Base-by-base conservation (phyloP, 768 basidiomycete genomes). In the Suillus hirtellus region DNA sequence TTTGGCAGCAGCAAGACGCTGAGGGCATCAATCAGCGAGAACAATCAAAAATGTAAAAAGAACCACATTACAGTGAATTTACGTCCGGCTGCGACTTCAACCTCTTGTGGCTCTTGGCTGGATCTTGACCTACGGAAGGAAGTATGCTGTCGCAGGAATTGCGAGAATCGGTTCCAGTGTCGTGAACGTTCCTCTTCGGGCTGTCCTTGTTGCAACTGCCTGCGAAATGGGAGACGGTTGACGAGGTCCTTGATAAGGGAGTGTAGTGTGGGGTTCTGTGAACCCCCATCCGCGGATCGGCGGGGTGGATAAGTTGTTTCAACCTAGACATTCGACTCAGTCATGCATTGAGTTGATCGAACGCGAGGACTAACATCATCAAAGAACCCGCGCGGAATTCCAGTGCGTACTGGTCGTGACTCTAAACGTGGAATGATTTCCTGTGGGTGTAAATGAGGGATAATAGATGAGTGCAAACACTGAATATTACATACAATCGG, bases 81-180 rank as follows among this genome's bases (percentile, higher is more conserved):
- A 24, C 55, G 55, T 56, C 55, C 55, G 8, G 21, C 21, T 56
- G 55, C 38, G 2, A 56, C 37, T 56, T 56, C 55, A 56, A 40
- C 37, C 14, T 15, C 55, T 12, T 15, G 37, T 5, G 37, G 9
- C n/a, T 56, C 37, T 21, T 56, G 21, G 21, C 55, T 38, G 4
- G 37, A 14, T 19, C 14, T 15, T 55, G 54, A 24, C 21, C 37
- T 56, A 17, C 21, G 21, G 55, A 38, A 56, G 55, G 38, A 40
- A 56, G 38, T 21, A 9, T 1, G 38, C 15, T 40, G 37, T 24
- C 15, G 55, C 15, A 56, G 21, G 15, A 56, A 56, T 17, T 38
- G 55, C 38, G 21, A 15, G 37, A 40, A 24, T 56, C 14, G 14
- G 38, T 24, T 38, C 37, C 21, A 40, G 38, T 17, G 9, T 15